Evolutionary conservation across 495 filamentous ascomycete species (phyloP).

Genomic region (Elaphomyces granulatus): DNA sequence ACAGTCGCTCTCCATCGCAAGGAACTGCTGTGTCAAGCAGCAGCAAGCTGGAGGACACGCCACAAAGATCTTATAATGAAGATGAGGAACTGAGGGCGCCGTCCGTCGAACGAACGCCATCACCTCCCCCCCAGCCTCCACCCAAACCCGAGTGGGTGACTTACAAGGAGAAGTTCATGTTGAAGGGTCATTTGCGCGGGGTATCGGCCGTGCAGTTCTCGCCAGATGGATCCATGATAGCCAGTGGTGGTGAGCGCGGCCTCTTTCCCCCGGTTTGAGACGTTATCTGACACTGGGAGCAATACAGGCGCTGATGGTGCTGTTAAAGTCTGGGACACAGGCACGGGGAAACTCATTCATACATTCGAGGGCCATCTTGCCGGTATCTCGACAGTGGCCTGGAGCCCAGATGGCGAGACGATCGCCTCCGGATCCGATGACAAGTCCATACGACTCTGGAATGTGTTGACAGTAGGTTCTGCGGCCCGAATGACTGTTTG

Average conservation of each 20-base stretch:
- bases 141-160: slow-evolving; percentile 35
- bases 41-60: slow-evolving; percentile 8
- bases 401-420: slow-evolving; percentile 73
- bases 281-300: not conserved
- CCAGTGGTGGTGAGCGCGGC: slow-evolving; percentile 60
- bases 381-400: slow-evolving; percentile 78
- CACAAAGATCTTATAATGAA: slow-evolving; percentile 1
- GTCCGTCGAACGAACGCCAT: slow-evolving; percentile 8
- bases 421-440: slow-evolving; percentile 90
- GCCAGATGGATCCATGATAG: slow-evolving; percentile 77
- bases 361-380: slow-evolving; percentile 90
- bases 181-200: slow-evolving; percentile 61
- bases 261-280: not conserved
- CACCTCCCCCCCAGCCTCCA: slow-evolving; percentile 10
- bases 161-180: slow-evolving; percentile 47
- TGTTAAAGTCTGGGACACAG: slow-evolving; percentile 78
- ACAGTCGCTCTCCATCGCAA: not conserved
- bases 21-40: not conserved
- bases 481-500: slow-evolving; percentile 1
- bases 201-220: slow-evolving; percentile 84
- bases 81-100: slow-evolving; percentile 4
- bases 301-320: slow-evolving; percentile 63
- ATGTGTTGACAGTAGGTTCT: slow-evolving; percentile 53
- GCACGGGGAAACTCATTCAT: slow-evolving; percentile 61
- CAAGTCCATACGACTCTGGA: slow-evolving; percentile 90